Evolutionary conservation across 371 early-diverging fungal species (phyloP).

Genomic region (Haplosporangium sp.): DNA sequence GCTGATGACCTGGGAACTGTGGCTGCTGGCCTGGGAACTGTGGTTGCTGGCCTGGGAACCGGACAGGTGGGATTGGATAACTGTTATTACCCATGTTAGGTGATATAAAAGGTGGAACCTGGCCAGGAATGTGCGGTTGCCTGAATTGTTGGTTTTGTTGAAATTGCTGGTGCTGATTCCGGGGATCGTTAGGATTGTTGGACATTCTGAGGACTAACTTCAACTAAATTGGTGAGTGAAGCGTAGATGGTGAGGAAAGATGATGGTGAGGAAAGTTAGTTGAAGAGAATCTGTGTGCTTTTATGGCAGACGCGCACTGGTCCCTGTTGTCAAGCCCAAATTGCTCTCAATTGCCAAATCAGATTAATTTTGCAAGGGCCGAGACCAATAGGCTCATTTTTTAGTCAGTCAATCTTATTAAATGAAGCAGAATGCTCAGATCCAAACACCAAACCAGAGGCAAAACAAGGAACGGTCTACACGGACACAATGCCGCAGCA

Average conservation of each 20-base stretch:
- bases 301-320: neutral
- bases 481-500: neutral
- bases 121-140: slow-evolving; percentile 20
- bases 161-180: slow-evolving; percentile 23
- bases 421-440: neutral
- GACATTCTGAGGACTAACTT: slow-evolving; percentile 6
- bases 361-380: neutral
- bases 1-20: slow-evolving; percentile 12
- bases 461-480: neutral
- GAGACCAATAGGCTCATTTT: neutral
- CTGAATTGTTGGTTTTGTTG: slow-evolving; percentile 6
- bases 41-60: slow-evolving; percentile 26
- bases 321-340: neutral
- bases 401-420: too few species aligned
- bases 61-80: slow-evolving; percentile 23
- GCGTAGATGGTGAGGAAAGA: neutral
- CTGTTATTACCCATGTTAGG: slow-evolving; percentile 14
- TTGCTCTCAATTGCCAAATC: neutral
- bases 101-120: slow-evolving; percentile 26
- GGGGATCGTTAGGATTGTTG: slow-evolving; percentile 22
- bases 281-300: neutral
- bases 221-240: neutral
- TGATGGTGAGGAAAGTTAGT: neutral
- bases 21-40: neutral
- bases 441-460: slow-evolving; percentile 5